Conservation (phyloP, 768 basidiomycete species). For the Pulveroboletus sp. region DNA sequence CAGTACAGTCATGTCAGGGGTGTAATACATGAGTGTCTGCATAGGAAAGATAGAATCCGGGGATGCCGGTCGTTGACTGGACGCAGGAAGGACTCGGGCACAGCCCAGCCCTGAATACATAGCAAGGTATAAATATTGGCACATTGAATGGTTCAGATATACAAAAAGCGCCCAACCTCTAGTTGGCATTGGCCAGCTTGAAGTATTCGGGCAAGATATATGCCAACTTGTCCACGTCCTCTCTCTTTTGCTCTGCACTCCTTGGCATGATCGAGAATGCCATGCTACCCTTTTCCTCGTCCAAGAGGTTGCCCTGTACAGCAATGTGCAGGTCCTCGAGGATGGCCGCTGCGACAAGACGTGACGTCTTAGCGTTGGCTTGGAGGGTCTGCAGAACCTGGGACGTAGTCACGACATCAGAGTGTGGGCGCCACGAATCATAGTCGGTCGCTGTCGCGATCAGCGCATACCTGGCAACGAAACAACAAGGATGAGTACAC, state of each 20-base stretch:
- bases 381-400: constrained; percentile 89
- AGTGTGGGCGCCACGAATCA: constrained; percentile 87
- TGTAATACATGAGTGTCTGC: too few species aligned
- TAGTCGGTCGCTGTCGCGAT: constrained; percentile 93
- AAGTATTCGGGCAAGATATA: constrained; percentile 84
- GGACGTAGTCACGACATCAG: constrained; percentile 81
- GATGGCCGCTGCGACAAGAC: constrained; percentile 67
- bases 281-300: constrained; percentile 81
- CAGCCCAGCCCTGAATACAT: too few species aligned
- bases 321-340: constrained; percentile 67
- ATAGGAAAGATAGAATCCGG: too few species aligned
- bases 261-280: constrained; percentile 80
- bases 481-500: too few species aligned
- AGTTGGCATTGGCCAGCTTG: constrained; percentile 9
- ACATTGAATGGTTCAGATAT: too few species aligned
- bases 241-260: constrained; percentile 48
- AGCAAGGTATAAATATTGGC: too few species aligned
- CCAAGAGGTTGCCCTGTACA: constrained; percentile 55
- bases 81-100: too few species aligned
- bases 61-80: too few species aligned
- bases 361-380: constrained; percentile 83
- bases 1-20: too few species aligned
- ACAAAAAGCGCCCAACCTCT: too few species aligned
- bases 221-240: constrained; percentile 65
- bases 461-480: constrained; percentile 71